These are phyloP conservation scores for Panicum virgatum DNA, from an alignment of 202 grass and related monocot species.

Conservation along the genomic window DNA sequence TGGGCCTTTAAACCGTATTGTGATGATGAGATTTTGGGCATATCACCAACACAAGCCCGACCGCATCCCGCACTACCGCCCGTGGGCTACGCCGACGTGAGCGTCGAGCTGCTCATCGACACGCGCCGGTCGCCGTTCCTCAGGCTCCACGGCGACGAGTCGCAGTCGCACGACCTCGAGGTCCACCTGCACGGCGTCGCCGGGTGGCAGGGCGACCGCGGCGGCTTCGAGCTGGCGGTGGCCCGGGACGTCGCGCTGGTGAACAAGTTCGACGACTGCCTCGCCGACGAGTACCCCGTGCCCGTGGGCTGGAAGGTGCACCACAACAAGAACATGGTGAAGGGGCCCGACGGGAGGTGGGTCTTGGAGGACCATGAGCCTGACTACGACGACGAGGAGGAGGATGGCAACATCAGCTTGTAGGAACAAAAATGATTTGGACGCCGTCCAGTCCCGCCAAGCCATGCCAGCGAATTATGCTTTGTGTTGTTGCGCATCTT, in stretches of 20 bases:
- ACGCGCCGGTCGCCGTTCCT: conserved; percentile 70
- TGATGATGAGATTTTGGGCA: no score
- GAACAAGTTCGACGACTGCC: conserved; percentile 75
- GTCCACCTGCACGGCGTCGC: conserved; percentile 80
- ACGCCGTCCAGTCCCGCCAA: not conserved
- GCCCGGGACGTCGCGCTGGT: conserved; percentile 78
- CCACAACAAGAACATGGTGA: conserved; percentile 79
- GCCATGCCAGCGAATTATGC: conserved; percentile 1
- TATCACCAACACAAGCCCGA: no score
- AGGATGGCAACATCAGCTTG: not conserved
- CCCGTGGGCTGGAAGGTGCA: conserved; percentile 73
- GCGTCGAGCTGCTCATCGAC: conserved; percentile 69
- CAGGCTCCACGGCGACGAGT: conserved; percentile 55
- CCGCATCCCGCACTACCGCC: conserved; percentile 65
- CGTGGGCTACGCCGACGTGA: conserved; percentile 70
- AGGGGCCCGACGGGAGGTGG: conserved; percentile 60
- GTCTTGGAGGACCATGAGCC: conserved; percentile 68
- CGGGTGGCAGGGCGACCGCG: conserved; percentile 52
- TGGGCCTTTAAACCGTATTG: no score
- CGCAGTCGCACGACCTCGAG: conserved; percentile 81
- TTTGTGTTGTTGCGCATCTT: not conserved
- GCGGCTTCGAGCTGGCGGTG: conserved; percentile 59
- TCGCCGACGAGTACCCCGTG: conserved; percentile 74
- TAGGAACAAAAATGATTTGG: conserved; percentile 23
- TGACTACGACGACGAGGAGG: conserved; percentile 30